Base-by-base conservation (phyloP, 331 rosid genomes). In the Phaseolus coccineus region DNA sequence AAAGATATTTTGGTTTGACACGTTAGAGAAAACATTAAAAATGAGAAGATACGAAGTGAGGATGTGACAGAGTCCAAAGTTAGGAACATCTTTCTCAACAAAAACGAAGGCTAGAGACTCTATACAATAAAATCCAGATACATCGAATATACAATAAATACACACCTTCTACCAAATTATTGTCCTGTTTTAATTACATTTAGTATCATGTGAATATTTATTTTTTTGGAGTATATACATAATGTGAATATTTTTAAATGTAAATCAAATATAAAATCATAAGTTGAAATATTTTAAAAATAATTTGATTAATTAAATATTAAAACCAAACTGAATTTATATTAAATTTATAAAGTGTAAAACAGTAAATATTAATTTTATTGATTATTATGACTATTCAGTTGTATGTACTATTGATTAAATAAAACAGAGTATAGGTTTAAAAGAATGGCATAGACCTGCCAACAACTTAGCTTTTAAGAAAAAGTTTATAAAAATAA, bases 81-180 rank as follows among this genome's bases (percentile, higher is more conserved):
- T 8, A 47, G 46, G 15, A 37, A 35, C 48, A 7, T 63, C 7
- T n/a, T 3, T 64, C n/a, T 64, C 31, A 39, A 65, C 51, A 39
- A 37, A 39, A 65, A 19, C 11, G 14, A 65, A 19, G 71, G 2
- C 30, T 16, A 65, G 50, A 4, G 40, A 35, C 42, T 31, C 0
- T 0, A 37, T 65, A 65, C 51, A 1, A 65, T 19, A 39, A 37
- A 65, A 16, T 63, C 66, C 68, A 37, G 50, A 64, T 15, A 16
- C 69, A 65, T 65, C 50, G 31, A 65, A 37, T 37, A 39, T 19
- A 65, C 51, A 65, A 37, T 65, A 65, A 65, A 65, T 65, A n/a
- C 24, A 6, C 51, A 15, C 28, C 42, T 37, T 33, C 69, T 0
- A 6, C 3, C 13, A 62, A 61, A 2, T 16, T 35, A 63, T 35